Evolutionary conservation across 2,329 filamentous ascomycete genomes (phyloP).

Genomic region (Penicillium sp.): DNA sequence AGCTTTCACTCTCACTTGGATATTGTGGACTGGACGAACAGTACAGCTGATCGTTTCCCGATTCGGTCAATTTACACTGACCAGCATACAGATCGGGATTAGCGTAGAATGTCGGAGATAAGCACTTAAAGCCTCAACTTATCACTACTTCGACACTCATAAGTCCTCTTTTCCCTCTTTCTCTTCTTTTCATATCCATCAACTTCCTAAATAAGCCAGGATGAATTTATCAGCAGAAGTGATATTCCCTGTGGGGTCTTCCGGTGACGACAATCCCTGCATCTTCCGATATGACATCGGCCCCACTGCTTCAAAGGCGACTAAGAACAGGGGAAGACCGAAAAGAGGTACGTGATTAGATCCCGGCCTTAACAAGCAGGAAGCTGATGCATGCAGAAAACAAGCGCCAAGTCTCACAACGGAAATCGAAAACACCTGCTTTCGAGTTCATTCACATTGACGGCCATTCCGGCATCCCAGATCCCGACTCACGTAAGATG

Average conservation of each 20-base stretch:
- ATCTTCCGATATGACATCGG: conserved; percentile 1
- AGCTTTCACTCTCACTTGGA: background rate
- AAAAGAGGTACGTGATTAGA: background rate
- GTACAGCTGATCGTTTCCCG: background rate
- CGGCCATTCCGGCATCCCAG: background rate
- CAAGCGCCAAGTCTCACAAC: background rate
- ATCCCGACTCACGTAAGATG: background rate
- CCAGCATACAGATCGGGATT: background rate
- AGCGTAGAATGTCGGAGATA: background rate
- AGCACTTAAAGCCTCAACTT: background rate
- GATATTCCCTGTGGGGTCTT: background rate
- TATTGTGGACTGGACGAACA: background rate
- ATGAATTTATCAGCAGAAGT: background rate
- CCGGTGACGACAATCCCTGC: background rate
- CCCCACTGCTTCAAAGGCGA: background rate
- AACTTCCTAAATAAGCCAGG: background rate
- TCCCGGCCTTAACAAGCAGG: background rate
- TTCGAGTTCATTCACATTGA: conserved; percentile 1
- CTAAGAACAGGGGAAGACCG: conserved; percentile 1
- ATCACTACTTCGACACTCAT: background rate
- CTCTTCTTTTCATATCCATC: background rate
- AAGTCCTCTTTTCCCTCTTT: background rate
- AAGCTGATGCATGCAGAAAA: background rate
- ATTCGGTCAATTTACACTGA: background rate
- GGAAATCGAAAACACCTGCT: background rate